Base-by-base conservation (phyloP, 441 rosid genomes). In the Flueggea neowawraea region DNA sequence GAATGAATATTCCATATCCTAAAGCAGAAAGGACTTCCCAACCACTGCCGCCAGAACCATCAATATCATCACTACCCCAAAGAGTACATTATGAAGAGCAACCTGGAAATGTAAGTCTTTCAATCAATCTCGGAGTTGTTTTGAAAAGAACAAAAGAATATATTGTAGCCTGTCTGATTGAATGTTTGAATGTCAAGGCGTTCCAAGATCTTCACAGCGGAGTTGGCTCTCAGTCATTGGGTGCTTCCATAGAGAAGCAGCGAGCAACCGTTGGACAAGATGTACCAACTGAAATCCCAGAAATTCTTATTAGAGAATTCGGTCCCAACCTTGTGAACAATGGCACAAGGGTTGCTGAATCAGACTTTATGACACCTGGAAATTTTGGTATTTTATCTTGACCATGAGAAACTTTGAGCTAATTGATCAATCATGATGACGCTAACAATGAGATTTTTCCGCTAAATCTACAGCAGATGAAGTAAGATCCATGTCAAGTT, bases 401-500 rank as follows among this genome's bases (percentile, higher is more conserved):
- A 31, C 31, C 39, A 16, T 16, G 39, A 69, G 66, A 57, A 55
- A 22, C 62, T 54, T 51, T 61, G 36, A 51, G 63, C 41, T 57
- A 62, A 63, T 33, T 58, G 63, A n/a, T 41, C 17, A 55, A 57
- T 41, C 41, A 33, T 32, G 3, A 51, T 41, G 2, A 31, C 55
- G 31, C 10, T 47, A 36, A 22, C 16, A 50, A 2, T 12, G 16
- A 15, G 32, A 22, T 57, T 48, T 61, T 67, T 2, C 54, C 49
- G 69, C 16, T 61, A 60, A 65, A 71, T 62, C 67, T 61, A 10
- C 80, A 81, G 89, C 79, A 74, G 88, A 84, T 61, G 89, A 78
- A 6, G 64, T 69, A 67, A 82, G 87, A 81, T 86, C 83, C 65
- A 74, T 81, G 41, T 85, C 87, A 43, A 86, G 96, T 73, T 86